Conservation (phyloP, 2,329 filamentous ascomycete species). For the Colletotrichum navitas region DNA sequence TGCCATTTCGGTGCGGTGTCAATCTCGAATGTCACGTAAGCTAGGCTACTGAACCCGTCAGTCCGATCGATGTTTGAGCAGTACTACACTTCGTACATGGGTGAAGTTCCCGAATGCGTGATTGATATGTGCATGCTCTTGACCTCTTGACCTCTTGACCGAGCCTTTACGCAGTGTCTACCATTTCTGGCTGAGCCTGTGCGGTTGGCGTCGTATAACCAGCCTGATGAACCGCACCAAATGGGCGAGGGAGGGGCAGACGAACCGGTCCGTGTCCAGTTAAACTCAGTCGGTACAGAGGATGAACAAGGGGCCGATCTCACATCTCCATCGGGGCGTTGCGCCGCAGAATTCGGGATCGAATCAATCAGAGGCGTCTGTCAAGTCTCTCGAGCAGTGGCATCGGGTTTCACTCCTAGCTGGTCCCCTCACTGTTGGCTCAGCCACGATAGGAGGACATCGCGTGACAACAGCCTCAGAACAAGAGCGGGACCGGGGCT, state of each 20-base stretch:
- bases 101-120: conserved; percentile 24
- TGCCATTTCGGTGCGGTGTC: no score
- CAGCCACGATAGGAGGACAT: conserved; percentile 10
- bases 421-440: not conserved
- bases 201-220: conserved; percentile 2
- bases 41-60: no score
- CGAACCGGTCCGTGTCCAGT: conserved; percentile 25
- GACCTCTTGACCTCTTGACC: not conserved
- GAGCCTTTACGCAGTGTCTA: not conserved
- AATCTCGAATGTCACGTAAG: no score
- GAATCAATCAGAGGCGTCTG: not conserved
- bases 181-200: not conserved
- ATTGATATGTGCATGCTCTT: not conserved
- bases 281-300: conserved; percentile 23
- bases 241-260: conserved; percentile 1
- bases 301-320: not conserved
- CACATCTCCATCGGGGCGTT: conserved; percentile 1
- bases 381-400: not conserved
- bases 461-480: not conserved
- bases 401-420: not conserved
- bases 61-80: no score
- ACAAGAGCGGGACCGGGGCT: not conserved
- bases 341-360: not conserved
- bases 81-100: conserved; percentile 25
- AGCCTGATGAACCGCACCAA: conserved; percentile 21